Evolutionary conservation across 2,329 filamentous ascomycete genomes (phyloP).

Genomic region (Epichloe glyceriae): DNA sequence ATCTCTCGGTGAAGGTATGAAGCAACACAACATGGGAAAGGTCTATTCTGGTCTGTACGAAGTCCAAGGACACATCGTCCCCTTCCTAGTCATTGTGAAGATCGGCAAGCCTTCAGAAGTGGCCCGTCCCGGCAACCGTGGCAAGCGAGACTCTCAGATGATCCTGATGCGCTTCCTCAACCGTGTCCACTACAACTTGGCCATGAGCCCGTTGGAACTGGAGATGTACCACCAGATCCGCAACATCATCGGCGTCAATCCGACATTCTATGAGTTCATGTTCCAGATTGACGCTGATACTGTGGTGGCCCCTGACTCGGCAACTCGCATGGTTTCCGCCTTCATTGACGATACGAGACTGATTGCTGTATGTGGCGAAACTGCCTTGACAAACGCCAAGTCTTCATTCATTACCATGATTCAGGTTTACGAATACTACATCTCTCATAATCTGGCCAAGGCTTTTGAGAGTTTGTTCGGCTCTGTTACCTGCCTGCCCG

Average conservation of each 20-base stretch:
- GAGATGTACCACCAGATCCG: slow-evolving; percentile 98
- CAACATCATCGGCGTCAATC: slow-evolving; percentile 97
- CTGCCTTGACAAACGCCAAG: slow-evolving; percentile 83
- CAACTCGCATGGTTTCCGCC: slow-evolving; percentile 79
- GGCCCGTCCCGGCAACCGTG: slow-evolving; percentile 86
- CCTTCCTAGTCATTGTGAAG: slow-evolving; percentile 94
- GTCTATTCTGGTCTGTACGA: slow-evolving; percentile 96
- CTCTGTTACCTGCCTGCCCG: slow-evolving; percentile 91
- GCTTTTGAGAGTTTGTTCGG: slow-evolving; percentile 96
- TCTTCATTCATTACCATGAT: slow-evolving; percentile 96
- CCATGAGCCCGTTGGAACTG: slow-evolving; percentile 92
- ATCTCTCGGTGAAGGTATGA: slow-evolving; percentile 85
- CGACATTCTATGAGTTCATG: slow-evolving; percentile 95
- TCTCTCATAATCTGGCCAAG: slow-evolving; percentile 93
- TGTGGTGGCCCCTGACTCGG: slow-evolving; percentile 77
- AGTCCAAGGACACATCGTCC: slow-evolving; percentile 94
- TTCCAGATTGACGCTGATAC: slow-evolving; percentile 97
- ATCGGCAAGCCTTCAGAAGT: slow-evolving; percentile 96
- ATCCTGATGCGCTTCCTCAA: slow-evolving; percentile 98
- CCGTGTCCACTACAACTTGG: slow-evolving; percentile 90
- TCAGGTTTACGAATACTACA: slow-evolving; percentile 99
- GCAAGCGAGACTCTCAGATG: slow-evolving; percentile 99
- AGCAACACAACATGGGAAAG: slow-evolving; percentile 99
- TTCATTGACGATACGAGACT: slow-evolving; percentile 86
- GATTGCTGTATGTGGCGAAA: slow-evolving; percentile 93